A percentile compares a stretch with the other conserved stretches of the same genome.
phyloP scores from a whole-genome alignment of 345 rosid species.

The Gynandropsis gynandra region DNA sequence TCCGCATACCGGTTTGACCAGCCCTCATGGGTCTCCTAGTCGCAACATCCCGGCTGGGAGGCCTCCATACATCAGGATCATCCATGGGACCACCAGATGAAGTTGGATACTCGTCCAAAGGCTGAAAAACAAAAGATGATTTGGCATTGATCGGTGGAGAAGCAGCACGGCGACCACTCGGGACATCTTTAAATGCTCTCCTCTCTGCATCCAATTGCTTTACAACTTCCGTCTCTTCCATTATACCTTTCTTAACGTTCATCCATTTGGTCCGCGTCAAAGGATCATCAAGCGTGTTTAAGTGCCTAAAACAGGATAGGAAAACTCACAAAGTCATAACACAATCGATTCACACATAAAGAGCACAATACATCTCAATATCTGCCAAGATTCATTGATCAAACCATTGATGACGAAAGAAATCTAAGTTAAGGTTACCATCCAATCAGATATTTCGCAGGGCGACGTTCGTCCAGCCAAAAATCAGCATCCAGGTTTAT shows the following conservation, averaged over 20 bases:
- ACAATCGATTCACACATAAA: neutral
- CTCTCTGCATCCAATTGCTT: slow-evolving; percentile 93
- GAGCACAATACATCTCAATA: neutral
- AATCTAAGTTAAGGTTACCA: too few relatives aligned
- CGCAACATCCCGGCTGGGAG: slow-evolving; percentile 77
- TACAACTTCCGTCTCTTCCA: slow-evolving; percentile 87
- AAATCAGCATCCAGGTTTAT: slow-evolving; percentile 4
- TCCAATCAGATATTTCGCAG: too few relatives aligned
- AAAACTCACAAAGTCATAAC: slow-evolving; percentile 1
- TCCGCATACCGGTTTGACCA: slow-evolving; percentile 70
- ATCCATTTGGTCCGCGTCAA: slow-evolving; percentile 84
- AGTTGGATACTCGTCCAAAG: slow-evolving; percentile 90
- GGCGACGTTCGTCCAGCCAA: too few relatives aligned
- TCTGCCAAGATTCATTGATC: slow-evolving; percentile 2
- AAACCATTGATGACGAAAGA: too few relatives aligned
- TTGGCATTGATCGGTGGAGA: slow-evolving; percentile 84
- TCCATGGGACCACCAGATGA: slow-evolving; percentile 80
- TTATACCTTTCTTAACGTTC: slow-evolving; percentile 79
- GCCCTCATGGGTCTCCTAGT: slow-evolving; percentile 73
- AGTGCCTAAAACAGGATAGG: slow-evolving; percentile 45
- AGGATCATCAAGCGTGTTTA: slow-evolving; percentile 75
- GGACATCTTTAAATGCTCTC: slow-evolving; percentile 80
- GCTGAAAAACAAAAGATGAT: slow-evolving; percentile 90
- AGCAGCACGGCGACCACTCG: slow-evolving; percentile 61
- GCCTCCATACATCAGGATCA: slow-evolving; percentile 99